phyloP scores from a whole-genome alignment of 768 basidiomycete species.

The Plicaturopsis crispa region DNA sequence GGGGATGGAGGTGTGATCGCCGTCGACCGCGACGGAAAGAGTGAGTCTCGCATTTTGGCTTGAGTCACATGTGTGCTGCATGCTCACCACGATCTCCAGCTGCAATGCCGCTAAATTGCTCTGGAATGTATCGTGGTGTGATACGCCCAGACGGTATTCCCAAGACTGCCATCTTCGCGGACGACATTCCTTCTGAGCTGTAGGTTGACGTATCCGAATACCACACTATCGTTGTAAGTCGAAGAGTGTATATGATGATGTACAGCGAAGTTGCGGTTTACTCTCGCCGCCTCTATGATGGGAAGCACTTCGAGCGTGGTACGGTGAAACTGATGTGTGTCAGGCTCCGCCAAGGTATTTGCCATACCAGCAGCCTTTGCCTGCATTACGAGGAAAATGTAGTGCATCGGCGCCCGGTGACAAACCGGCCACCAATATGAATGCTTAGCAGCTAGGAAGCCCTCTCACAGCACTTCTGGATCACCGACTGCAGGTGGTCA shows the following conservation, averaged over 20 bases:
- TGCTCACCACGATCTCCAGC: conserved; percentile 32
- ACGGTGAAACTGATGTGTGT: neutral
- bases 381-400: too few species aligned
- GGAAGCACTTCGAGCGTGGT: too few species aligned
- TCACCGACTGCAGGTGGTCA: too few species aligned
- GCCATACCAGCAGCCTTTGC: neutral
- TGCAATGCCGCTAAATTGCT: conserved; percentile 65
- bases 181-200: conserved; percentile 51
- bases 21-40: conserved; percentile 61
- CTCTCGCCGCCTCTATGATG: too few species aligned
- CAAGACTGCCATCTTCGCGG: conserved; percentile 70
- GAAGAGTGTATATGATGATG: too few species aligned
- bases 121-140: conserved; percentile 80
- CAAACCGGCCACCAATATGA: too few species aligned
- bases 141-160: conserved; percentile 62
- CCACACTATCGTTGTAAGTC: too few species aligned
- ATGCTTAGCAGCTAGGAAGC: too few species aligned
- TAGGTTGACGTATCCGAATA: too few species aligned
- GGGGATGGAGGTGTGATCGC: conserved; percentile 74
- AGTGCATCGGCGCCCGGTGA: too few species aligned
- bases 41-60: conserved; percentile 25
- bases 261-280: too few species aligned
- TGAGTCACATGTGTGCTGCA: neutral
- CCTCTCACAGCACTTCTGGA: too few species aligned
- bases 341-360: neutral